phyloP scores from a whole-genome alignment of 495 filamentous ascomycete species.

The Penicillium daleae region DNA sequence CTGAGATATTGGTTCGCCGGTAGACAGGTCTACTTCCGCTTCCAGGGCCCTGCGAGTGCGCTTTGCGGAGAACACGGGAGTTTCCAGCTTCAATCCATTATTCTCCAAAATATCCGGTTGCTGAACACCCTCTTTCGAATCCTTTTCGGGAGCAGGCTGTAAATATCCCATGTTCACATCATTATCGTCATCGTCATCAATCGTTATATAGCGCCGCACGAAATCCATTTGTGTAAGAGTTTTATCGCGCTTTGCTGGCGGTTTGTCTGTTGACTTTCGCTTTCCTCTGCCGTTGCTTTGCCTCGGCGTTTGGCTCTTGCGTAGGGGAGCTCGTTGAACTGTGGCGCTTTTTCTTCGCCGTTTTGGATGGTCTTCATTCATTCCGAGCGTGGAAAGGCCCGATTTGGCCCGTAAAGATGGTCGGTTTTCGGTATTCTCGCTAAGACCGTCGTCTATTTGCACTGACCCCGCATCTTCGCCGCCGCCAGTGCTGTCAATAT shows the following conservation, averaged over 20 bases:
- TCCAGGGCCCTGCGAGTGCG: constrained; percentile 20
- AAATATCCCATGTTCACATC: constrained; percentile 45
- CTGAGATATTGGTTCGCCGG: constrained; percentile 31
- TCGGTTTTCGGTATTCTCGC: constrained; percentile 32
- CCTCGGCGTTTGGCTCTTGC: constrained; percentile 24
- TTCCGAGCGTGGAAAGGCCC: constrained; percentile 26
- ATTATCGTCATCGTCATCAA: constrained; percentile 42
- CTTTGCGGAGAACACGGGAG: constrained; percentile 9
- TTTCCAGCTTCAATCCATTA: background rate
- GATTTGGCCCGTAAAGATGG: constrained; percentile 23
- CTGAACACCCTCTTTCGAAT: constrained; percentile 1
- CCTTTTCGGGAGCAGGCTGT: constrained; percentile 26
- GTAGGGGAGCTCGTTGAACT: constrained; percentile 4
- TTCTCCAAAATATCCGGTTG: background rate
- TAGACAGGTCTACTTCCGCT: constrained; percentile 31
- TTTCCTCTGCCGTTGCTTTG: constrained; percentile 28
- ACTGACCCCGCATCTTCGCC: constrained; percentile 16
- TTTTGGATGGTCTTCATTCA: constrained; percentile 23
- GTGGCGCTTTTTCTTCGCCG: constrained; percentile 20
- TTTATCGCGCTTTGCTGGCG: constrained; percentile 38
- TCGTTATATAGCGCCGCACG: constrained; percentile 44
- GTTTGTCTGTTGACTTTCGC: constrained; percentile 30
- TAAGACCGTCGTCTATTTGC: constrained; percentile 33
- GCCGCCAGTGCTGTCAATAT: constrained; percentile 26
- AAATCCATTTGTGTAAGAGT: constrained; percentile 55